phyloP scores from a whole-genome alignment of 2,329 filamentous ascomycete genomes.

The Colletotrichum tabaci region DNA sequence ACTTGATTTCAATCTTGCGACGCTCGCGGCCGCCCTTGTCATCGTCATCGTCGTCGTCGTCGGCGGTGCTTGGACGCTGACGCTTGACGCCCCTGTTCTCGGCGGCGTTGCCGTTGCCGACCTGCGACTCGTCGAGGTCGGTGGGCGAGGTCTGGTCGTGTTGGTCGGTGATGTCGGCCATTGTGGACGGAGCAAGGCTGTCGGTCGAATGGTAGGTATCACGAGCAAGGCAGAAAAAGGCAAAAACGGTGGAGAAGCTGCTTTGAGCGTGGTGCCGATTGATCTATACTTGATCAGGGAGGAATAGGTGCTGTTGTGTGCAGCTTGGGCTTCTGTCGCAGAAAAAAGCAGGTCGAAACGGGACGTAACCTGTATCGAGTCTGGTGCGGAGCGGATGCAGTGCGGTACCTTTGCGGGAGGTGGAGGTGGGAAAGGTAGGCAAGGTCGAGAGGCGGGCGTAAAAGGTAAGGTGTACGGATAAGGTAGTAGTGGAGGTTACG shows the following conservation, averaged over 20 bases:
- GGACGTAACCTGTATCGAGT: slow-evolving; percentile 60
- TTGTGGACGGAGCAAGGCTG: slow-evolving; percentile 54
- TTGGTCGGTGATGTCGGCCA: slow-evolving; percentile 86
- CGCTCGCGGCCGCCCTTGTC: slow-evolving; percentile 98
- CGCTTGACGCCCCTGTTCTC: slow-evolving; percentile 92
- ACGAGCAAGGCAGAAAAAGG: slow-evolving; percentile 65
- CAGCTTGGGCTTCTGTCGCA: slow-evolving; percentile 63
- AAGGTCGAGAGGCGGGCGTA: slow-evolving; percentile 20
- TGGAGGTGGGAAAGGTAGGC: slow-evolving; percentile 29
- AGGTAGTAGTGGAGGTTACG: slow-evolving; percentile 26
- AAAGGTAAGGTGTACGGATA: slow-evolving; percentile 4
- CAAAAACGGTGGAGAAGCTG: slow-evolving; percentile 74
- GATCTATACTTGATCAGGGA: slow-evolving; percentile 77
- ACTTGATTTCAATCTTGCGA: slow-evolving; percentile 99
- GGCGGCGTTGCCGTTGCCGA: slow-evolving; percentile 73
- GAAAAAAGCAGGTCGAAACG: slow-evolving; percentile 67
- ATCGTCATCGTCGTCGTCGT: slow-evolving; percentile 97
- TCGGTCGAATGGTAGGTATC: slow-evolving; percentile 46
- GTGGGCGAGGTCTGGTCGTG: slow-evolving; percentile 83
- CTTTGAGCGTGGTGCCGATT: slow-evolving; percentile 76
- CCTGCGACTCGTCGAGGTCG: slow-evolving; percentile 80
- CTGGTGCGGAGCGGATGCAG: slow-evolving; percentile 50
- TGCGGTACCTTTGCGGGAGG: slow-evolving; percentile 26
- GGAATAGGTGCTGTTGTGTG: slow-evolving; percentile 58
- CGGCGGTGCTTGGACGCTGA: slow-evolving; percentile 83